phyloP scores from a whole-genome alignment of 345 rosid genomes.

The Euclidium syriacum region DNA sequence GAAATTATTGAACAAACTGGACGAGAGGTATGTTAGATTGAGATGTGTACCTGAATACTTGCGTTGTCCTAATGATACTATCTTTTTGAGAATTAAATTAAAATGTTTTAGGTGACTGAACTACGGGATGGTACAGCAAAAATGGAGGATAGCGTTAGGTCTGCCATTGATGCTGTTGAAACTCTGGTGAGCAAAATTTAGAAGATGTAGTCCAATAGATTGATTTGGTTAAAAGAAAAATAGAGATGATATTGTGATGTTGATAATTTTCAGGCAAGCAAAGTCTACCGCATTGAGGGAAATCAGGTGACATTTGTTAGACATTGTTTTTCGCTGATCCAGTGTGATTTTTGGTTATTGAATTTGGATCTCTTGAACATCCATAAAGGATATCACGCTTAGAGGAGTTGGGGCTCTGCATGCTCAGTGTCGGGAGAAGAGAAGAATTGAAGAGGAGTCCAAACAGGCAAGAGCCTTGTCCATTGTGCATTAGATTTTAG shows the following conservation, averaged over 20 bases:
- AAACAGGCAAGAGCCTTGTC: slow-evolving; percentile 39
- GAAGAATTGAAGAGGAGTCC: slow-evolving; percentile 31
- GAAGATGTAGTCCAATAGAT: background rate
- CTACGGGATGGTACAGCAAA: slow-evolving; percentile 37
- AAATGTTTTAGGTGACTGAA: slow-evolving; percentile 43
- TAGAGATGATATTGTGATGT: background rate
- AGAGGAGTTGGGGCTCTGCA: slow-evolving; percentile 43
- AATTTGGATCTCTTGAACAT: background rate
- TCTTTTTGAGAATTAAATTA: slow-evolving; percentile 10
- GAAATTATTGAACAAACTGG: slow-evolving; percentile 52
- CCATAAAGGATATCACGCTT: slow-evolving; percentile 28
- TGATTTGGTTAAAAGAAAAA: background rate
- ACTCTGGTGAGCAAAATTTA: slow-evolving; percentile 46
- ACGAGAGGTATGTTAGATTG: slow-evolving; percentile 46
- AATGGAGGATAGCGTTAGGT: slow-evolving; percentile 43
- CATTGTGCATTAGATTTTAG: background rate
- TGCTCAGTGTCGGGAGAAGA: slow-evolving; percentile 36
- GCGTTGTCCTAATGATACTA: background rate
- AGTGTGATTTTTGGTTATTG: too few species aligned
- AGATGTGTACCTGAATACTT: background rate
- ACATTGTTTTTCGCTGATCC: too few species aligned
- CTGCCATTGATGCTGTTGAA: slow-evolving; percentile 65
- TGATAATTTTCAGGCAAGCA: slow-evolving; percentile 41
- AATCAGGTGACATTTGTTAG: slow-evolving; percentile 59
- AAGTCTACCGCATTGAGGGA: slow-evolving; percentile 54